Base-by-base conservation (phyloP, 371 early-diverging fungal genomes). In the Circinella umbellata region DNA sequence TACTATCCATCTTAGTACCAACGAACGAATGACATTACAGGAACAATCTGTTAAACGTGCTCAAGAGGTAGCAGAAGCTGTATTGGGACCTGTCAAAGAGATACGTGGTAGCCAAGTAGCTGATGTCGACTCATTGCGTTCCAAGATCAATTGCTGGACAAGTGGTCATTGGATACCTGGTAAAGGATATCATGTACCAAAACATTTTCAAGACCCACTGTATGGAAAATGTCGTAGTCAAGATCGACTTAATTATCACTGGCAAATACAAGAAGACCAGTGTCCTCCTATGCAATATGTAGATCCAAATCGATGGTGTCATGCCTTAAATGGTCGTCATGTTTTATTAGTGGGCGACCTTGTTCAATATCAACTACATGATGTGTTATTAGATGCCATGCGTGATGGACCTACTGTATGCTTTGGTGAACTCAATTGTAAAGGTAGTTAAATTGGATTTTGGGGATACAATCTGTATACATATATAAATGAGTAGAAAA, bases 381-480 rank as follows among this genome's bases (percentile, higher is more conserved):
- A 89, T 37, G 61, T 86, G 4, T 59, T 88, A 27, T 70, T 87
- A 64, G 83, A 86, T 68, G 74, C 80, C 10, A 75, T 85, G 20
- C 76, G 85, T 34, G 79, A 81, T 64, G 80, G 80, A 4, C 83
- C 85, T 0, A 83, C 82, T 27, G 80, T 76, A 34, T 89, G 88
- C 59, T 83, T 77, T 76, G 88, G 90, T 14, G 90, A 88, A 70
- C 71, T 81, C 14, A 81, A 78, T 18, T 89, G 90, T 76, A 81
- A 82, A 82, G 85, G 85, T 84, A 73, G 66, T 46, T 11, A n/a
- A 3, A 14, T 11, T 17, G 11, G 3, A 15, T 15, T 39, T 27
- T 27, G 6, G 15, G 15, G 1, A 42, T 42, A 42, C 3, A 42
- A 27, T 27, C 27, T 27, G 27, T 27, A 27, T 27, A 27, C 2